Base-by-base conservation (phyloP, 2,329 filamentous ascomycete genomes). In the Hypoxylon sp. region DNA sequence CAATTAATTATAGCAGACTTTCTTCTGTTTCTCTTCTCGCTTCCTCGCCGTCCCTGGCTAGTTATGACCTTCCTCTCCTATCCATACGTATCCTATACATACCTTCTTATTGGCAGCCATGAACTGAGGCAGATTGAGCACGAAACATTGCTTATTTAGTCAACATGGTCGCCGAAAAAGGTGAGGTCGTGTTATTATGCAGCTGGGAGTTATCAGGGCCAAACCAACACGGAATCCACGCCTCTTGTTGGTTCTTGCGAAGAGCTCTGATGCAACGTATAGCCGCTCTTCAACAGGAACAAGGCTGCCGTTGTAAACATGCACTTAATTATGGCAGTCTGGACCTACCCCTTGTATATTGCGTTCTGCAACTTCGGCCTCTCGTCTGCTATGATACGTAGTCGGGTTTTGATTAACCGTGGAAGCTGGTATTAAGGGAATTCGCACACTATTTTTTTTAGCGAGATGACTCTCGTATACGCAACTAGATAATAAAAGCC, bases 221-320 rank as follows among this genome's bases (percentile, higher is more conserved):
- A 17, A 49, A 58, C 55, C 55, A 58, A 58, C 55, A 49, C 14
- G 23, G 53, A 17, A 57, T 36, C 45, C 43, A 14, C 17, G 43
- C 36, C 30, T 30, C 30, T 30, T 38, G 43, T 34, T 28, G 32
- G 48, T 43, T 30, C 17, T 41, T 19, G 19, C 34, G 25, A 19
- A 25, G 14, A 13, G 17, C 19, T 9, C n/a, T 14, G 30, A 19
- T 28, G 32, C 43, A 19, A 58, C 30, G 1, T 38, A 38, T 30
- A 58, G 34, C 25, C 6, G 2, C 38, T 9, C 14, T 14, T 49
- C 32, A 19, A 14, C 21, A 11, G 14, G 21, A 28, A 38, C 3
- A 14, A 34, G 17, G 25, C 25, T 46, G 11, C 21, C 23, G n/a
- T 6, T 56, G 28, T 11, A 23, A 34, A 25, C 10, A 34, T 11